These are phyloP conservation scores for Beta vulgaris DNA, from an alignment of 148 eudicot species.

Conservation along the genomic window DNA sequence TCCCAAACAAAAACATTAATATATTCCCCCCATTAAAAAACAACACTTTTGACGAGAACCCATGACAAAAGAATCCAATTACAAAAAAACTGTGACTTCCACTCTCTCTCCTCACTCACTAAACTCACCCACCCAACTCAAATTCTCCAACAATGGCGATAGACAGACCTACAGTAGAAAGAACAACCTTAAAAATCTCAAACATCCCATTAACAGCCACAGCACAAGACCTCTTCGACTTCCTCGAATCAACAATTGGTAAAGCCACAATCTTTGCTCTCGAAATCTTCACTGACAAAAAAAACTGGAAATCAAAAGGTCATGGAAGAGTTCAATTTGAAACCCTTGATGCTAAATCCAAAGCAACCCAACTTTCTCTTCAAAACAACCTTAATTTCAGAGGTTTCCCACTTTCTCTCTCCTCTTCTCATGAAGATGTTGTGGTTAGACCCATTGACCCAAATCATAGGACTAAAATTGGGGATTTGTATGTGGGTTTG, in stretches of 20 bases:
- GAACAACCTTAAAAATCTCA: conserved; percentile 49
- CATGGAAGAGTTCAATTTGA: conserved; percentile 78
- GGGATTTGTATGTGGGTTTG: conserved; percentile 57
- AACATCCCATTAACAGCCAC: conserved; percentile 68
- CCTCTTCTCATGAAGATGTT: conserved; percentile 55
- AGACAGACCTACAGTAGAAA: conserved; percentile 25
- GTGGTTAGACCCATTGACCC: conserved; percentile 56
- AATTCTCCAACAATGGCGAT: conserved; percentile 32
- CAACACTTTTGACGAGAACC: conserved; percentile 15
- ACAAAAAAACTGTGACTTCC: neutral
- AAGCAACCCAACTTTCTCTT: conserved; percentile 35
- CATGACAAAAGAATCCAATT: conserved; percentile 2
- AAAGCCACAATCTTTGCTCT: conserved; percentile 55
- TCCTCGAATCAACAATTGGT: conserved; percentile 51
- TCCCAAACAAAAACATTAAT: neutral
- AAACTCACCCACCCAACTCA: conserved; percentile 15
- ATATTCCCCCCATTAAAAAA: neutral
- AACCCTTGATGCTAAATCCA: conserved; percentile 49
- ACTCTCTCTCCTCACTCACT: conserved; percentile 1
- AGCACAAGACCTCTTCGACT: conserved; percentile 55
- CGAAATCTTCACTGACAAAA: conserved; percentile 66
- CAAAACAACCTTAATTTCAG: conserved; percentile 46
- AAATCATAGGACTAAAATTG: conserved; percentile 38
- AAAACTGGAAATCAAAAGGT: conserved; percentile 83
- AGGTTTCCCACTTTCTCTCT: conserved; percentile 43